A percentile compares a stretch with the other conserved stretches of the same genome.
Conservation (phyloP, 192 early-diverging fungal species). For the Podila clonocystis region DNA sequence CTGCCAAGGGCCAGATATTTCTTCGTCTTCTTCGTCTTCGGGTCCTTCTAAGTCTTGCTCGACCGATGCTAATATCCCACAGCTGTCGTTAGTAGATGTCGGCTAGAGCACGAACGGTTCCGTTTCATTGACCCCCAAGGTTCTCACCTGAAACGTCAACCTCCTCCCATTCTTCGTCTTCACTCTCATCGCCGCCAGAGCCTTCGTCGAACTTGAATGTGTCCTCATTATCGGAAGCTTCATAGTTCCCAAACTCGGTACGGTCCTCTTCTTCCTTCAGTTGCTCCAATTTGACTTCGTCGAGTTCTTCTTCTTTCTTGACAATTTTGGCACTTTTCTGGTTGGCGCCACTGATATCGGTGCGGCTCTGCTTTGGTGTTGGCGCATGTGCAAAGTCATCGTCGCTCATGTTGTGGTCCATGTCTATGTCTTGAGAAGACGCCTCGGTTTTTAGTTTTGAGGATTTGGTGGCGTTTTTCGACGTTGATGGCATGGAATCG, state of each 20-base stretch:
- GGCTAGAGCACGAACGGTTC: background rate
- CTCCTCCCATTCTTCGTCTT: constrained; percentile 60
- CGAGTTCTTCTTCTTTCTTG: too few relatives aligned
- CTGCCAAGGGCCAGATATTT: constrained; percentile 48
- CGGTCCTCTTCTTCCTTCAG: too few relatives aligned
- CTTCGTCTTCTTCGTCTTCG: constrained; percentile 26
- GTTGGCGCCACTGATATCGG: background rate
- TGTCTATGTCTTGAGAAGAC: background rate
- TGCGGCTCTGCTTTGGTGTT: background rate
- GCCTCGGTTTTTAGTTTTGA: background rate
- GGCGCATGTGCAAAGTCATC: constrained; percentile 12
- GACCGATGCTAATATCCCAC: background rate
- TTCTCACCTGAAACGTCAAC: constrained; percentile 38
- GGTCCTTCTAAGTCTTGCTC: background rate
- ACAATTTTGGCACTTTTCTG: too few relatives aligned
- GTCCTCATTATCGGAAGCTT: constrained; percentile 1
- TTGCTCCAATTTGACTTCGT: too few relatives aligned
- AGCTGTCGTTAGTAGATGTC: background rate
- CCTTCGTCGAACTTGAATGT: background rate
- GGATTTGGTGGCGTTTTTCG: constrained; percentile 39
- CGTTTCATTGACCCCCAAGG: background rate
- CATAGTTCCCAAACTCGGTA: background rate
- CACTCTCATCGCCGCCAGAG: constrained; percentile 29
- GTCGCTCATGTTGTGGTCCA: constrained; percentile 9
- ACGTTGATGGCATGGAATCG: background rate